Base-by-base conservation (phyloP, 1,284 basidiomycete species). In the Sparassis latifolia region DNA sequence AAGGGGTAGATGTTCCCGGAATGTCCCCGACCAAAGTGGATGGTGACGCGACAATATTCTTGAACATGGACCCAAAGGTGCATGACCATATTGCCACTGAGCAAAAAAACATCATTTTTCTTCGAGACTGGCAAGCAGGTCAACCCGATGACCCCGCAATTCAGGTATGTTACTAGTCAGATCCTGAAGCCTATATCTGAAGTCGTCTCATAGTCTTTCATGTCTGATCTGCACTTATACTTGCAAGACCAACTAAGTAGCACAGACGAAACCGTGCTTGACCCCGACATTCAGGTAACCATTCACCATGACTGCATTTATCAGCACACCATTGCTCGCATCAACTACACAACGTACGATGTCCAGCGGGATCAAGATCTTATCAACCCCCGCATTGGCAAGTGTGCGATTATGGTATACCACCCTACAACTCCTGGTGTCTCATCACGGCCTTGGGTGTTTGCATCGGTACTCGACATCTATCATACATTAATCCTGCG, bases 281-380 rank as follows among this genome's bases (percentile, higher is more conserved):
- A 35, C 5, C 10, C 33, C 2, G 33, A 50, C 10, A 27, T 28
- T 5, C 12, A 32, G 29, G n/a, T 68, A 2, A 30, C 51, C 7
- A 49, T 68, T 28, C 45, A 52, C 5, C 32, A 54, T 1, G 54
- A 67, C 41, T 53, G 55, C 3, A 53, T 69, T 3, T 66, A 64
- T 44, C 3, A 27, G 2, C 66, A 68, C 46, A 45, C 51, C 3
- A 57, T 58, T 2, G 6, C 65, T 0, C 54, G 51, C 0, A 37
- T 69, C 44, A 64, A 68, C 51, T 67, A 66, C 46, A 69, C 66
- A 1, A 59, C 63, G 0, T 70, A 70, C 43, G 62, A 70, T 49
- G 49, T 69, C 10, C 61, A 51, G 5, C 62, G 63, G 1, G 61
- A 55, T 6, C 62, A 69, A 52, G 72, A 74, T 51, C 52, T 57